Percentiles rank a stretch among this genome's conserved stretches.
Conservation (phyloP, 306 rosid species). For the Echinosophora koreensis region DNA sequence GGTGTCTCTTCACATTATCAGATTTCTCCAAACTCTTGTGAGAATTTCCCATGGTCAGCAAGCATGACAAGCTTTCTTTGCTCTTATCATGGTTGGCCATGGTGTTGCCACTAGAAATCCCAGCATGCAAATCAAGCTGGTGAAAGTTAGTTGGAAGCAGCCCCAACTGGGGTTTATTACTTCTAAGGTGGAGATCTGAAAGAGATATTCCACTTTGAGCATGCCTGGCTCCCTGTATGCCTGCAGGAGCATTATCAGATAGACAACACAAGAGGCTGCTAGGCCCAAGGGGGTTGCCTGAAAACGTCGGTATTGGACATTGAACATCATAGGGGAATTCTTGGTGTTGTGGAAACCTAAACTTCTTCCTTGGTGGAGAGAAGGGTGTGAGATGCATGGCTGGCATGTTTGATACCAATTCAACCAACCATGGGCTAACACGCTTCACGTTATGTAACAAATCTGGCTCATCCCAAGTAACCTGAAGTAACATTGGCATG, state of each 20-base stretch:
- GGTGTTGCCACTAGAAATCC: conserved; percentile 58
- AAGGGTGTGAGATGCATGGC: conserved; percentile 68
- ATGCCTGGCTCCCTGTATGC: conserved; percentile 99
- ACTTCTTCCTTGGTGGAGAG: conserved; percentile 90
- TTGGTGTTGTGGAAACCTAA: conserved; percentile 69
- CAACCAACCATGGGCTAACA: conserved; percentile 95
- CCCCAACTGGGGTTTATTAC: conserved; percentile 76
- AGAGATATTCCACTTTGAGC: conserved; percentile 93
- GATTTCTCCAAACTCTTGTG: conserved; percentile 72
- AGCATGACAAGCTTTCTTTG: conserved; percentile 68
- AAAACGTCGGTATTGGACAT: conserved; percentile 67
- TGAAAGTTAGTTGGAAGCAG: conserved; percentile 66
- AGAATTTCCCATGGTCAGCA: conserved; percentile 77
- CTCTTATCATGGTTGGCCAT: conserved; percentile 52
- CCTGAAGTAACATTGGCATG: conserved; percentile 55
- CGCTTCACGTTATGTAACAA: conserved; percentile 98
- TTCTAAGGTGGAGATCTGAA: conserved; percentile 77
- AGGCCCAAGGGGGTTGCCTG: conserved; percentile 85
- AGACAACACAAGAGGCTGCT: conserved; percentile 86
- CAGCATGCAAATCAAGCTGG: conserved; percentile 57
- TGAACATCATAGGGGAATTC: conserved; percentile 71
- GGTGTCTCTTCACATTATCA: conserved; percentile 75
- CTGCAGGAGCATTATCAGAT: conserved; percentile 88
- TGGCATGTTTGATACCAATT: conserved; percentile 82
- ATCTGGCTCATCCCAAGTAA: conserved; percentile 98